phyloP scores from a whole-genome alignment of 2,329 filamentous ascomycete genomes.

The Xylariales sp. region DNA sequence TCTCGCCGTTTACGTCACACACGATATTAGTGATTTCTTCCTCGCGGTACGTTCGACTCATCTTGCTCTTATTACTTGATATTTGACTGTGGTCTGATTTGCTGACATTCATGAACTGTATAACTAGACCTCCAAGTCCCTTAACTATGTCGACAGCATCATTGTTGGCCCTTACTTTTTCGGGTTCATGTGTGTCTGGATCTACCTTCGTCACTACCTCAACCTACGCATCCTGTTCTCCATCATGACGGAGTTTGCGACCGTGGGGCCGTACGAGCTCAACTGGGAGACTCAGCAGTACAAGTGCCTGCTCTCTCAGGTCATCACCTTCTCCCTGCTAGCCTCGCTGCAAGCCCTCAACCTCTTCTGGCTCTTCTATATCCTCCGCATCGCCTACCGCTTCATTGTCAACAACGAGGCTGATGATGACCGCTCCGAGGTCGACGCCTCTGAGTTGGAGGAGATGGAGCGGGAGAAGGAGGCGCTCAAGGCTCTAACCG shows the following conservation, averaged over 20 bases:
- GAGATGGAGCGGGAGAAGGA: constrained; percentile 23
- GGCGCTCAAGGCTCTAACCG: constrained; percentile 11
- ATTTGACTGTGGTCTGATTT: no score
- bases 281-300: constrained; percentile 75
- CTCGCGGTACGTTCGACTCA: constrained; percentile 62
- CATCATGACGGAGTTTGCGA: constrained; percentile 70
- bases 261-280: constrained; percentile 68
- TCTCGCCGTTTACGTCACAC: constrained; percentile 87
- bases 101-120: no score
- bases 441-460: constrained; percentile 58
- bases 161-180: constrained; percentile 82
- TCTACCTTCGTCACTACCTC: constrained; percentile 84
- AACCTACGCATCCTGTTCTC: constrained; percentile 75
- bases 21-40: constrained; percentile 95
- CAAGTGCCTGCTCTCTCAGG: constrained; percentile 68
- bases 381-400: constrained; percentile 69
- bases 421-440: constrained; percentile 69
- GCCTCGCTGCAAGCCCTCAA: constrained; percentile 69
- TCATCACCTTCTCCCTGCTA: constrained; percentile 63
- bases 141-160: constrained; percentile 82
- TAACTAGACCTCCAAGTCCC: constrained; percentile 81
- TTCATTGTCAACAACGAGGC: constrained; percentile 58
- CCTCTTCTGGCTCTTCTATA: constrained; percentile 77
- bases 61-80: not conserved
- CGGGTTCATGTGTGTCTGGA: constrained; percentile 77